A percentile compares a stretch with the other conserved stretches of the same genome.
Conservation (phyloP, 768 basidiomycete species). For the Dictyophora rubrovolvata region DNA sequence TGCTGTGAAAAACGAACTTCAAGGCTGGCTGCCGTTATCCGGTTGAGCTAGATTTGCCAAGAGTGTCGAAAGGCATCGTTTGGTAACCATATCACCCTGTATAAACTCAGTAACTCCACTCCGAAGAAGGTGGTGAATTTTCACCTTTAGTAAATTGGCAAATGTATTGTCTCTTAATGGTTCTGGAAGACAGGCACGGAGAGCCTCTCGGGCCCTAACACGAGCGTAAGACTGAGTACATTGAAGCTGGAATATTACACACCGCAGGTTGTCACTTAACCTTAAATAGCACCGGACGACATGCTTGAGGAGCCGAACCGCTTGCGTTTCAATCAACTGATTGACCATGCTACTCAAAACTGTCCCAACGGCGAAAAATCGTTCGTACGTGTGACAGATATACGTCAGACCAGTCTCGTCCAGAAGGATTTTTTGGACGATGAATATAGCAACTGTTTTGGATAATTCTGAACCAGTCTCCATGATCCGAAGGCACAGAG, state of each 20-base stretch:
- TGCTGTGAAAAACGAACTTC: neutral
- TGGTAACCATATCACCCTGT: constrained; percentile 96
- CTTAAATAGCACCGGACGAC: constrained; percentile 96
- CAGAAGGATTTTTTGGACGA: constrained; percentile 94
- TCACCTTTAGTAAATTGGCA: constrained; percentile 76
- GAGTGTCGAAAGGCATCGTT: constrained; percentile 83
- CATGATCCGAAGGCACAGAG: constrained; percentile 98
- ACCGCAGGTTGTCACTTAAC: constrained; percentile 93
- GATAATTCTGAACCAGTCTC: constrained; percentile 97
- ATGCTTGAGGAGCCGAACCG: constrained; percentile 91
- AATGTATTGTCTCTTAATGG: constrained; percentile 93
- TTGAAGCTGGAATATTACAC: constrained; percentile 20
- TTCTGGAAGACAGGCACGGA: constrained; percentile 92
- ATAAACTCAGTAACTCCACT: neutral
- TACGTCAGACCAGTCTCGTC: constrained; percentile 98
- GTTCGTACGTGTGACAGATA: constrained; percentile 99
- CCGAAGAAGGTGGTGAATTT: neutral
- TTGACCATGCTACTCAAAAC: constrained; percentile 99
- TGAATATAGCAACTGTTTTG: constrained; percentile 99
- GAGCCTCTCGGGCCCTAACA: constrained; percentile 82
- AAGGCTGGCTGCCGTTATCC: constrained; percentile 4
- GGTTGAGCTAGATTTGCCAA: constrained; percentile 57
- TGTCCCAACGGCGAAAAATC: constrained; percentile 98
- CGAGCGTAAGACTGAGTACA: neutral
- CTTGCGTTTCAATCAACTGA: constrained; percentile 95